A percentile compares a stretch with the other conserved stretches of the same genome.
Evolutionary conservation across 352 stramenopile genomes (phyloP).

Genomic region (Phytophthora idaei): DNA sequence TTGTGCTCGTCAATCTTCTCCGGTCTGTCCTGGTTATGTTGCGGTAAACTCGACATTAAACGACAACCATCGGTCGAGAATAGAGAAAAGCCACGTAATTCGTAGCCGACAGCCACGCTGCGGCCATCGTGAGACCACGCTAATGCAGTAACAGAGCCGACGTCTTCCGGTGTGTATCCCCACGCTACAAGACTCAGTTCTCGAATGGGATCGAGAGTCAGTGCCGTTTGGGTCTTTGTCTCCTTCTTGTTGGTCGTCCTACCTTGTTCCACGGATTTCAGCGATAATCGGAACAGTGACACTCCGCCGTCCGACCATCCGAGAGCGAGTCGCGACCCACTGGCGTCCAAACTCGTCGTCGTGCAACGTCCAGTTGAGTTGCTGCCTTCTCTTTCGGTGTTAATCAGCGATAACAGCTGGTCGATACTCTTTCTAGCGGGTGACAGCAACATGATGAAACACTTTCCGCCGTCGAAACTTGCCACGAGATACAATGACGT

Average conservation of each 20-base stretch:
- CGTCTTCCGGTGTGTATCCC: slow-evolving; percentile 62
- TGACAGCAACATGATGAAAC: slow-evolving; percentile 80
- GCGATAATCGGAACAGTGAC: slow-evolving; percentile 62
- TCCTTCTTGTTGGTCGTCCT: slow-evolving; percentile 12
- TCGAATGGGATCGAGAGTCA: slow-evolving; percentile 62
- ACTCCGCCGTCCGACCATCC: slow-evolving; percentile 77
- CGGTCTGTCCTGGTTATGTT: slow-evolving; percentile 69
- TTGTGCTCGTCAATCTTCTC: slow-evolving; percentile 22
- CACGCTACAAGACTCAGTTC: slow-evolving; percentile 67
- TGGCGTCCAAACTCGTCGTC: slow-evolving; percentile 46
- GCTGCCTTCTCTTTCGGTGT: slow-evolving; percentile 49
- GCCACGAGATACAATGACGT: slow-evolving; percentile 61
- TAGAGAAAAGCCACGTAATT: slow-evolving; percentile 71
- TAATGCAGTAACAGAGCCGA: slow-evolving; percentile 64
- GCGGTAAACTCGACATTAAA: slow-evolving; percentile 82
- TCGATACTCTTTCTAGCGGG: slow-evolving; percentile 65
- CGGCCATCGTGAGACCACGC: slow-evolving; percentile 71
- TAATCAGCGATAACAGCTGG: slow-evolving; percentile 78
- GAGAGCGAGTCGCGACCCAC: slow-evolving; percentile 58
- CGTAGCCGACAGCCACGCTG: slow-evolving; percentile 73
- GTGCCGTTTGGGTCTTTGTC: slow-evolving; percentile 2
- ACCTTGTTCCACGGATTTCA: slow-evolving; percentile 29
- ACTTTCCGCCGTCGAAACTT: slow-evolving; percentile 79
- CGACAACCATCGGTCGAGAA: slow-evolving; percentile 84
- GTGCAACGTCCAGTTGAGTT: slow-evolving; percentile 54